These are phyloP conservation scores for Kernera saxatilis DNA, from an alignment of 345 rosid genomes.

Conservation along the genomic window DNA sequence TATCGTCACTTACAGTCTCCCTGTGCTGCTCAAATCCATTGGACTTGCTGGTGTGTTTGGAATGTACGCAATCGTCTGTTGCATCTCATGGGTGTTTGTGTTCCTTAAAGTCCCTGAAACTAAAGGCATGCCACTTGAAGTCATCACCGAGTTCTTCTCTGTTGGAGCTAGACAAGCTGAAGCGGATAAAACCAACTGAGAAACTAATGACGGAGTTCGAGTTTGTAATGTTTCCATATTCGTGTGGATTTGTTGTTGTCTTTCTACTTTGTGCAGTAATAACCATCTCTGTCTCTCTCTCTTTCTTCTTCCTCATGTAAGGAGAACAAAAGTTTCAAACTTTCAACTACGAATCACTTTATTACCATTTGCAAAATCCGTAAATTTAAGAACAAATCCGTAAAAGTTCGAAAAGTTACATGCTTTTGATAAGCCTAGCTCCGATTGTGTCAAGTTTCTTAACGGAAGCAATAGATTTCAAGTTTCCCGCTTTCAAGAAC, in stretches of 20 bases:
- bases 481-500: too few relatives aligned
- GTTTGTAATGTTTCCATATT: slow-evolving; percentile 19
- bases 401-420: slow-evolving; percentile 5
- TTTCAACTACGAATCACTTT: slow-evolving; percentile 6
- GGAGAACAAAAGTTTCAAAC: slow-evolving; percentile 7
- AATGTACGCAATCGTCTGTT: slow-evolving; percentile 60
- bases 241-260: slow-evolving; percentile 28
- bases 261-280: slow-evolving; percentile 31
- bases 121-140: slow-evolving; percentile 98
- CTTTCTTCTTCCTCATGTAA: not conserved
- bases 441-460: slow-evolving; percentile 56
- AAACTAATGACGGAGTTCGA: not conserved
- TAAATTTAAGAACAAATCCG: not conserved
- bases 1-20: slow-evolving; percentile 81
- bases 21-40: slow-evolving; percentile 63
- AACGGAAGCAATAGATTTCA: too few relatives aligned
- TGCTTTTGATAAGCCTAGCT: slow-evolving; percentile 50
- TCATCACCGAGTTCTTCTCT: slow-evolving; percentile 80
- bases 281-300: slow-evolving; percentile 9
- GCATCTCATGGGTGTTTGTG: slow-evolving; percentile 64
- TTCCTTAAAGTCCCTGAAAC: slow-evolving; percentile 88
- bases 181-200: slow-evolving; percentile 46
- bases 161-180: slow-evolving; percentile 73
- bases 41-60: slow-evolving; percentile 90
- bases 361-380: not conserved